Conservation (phyloP, 2,329 filamentous ascomycete genomes). For the Ustilaginoidea virens region DNA sequence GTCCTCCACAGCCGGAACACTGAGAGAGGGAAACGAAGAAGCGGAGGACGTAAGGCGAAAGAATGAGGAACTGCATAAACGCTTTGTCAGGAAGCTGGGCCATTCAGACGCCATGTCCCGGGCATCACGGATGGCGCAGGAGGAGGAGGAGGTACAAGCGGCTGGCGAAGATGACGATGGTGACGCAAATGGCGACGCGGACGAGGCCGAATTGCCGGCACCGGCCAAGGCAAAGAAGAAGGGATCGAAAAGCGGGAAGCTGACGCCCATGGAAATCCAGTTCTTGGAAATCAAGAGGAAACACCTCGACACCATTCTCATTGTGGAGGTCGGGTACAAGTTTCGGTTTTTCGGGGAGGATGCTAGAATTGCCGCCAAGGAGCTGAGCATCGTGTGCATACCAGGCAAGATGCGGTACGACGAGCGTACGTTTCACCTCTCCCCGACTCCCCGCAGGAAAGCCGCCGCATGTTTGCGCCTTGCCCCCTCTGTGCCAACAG, state of each 20-base stretch:
- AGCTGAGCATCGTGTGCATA: conserved; percentile 89
- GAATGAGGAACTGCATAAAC: conserved; percentile 61
- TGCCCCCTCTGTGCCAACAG: too few species aligned
- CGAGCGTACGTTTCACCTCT: conserved; percentile 43
- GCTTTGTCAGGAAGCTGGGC: conserved; percentile 83
- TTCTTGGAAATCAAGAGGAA: conserved; percentile 88
- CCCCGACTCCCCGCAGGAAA: conserved; percentile 3
- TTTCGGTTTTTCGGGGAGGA: conserved; percentile 96
- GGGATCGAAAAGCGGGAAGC: conserved; percentile 52
- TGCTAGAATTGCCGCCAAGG: conserved; percentile 74
- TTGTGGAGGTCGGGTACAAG: conserved; percentile 95
- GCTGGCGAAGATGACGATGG: conserved; percentile 40
- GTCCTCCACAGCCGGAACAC: conserved; percentile 19
- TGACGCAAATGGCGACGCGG: conserved; percentile 42
- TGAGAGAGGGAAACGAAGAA: conserved; percentile 26
- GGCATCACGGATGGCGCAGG: conserved; percentile 40
- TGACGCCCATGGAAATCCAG: conserved; percentile 90
- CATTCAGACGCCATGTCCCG: conserved; percentile 67
- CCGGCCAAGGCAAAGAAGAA: conserved; percentile 49
- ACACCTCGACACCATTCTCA: conserved; percentile 75
- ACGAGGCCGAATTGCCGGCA: conserved; percentile 32
- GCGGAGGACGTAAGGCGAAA: conserved; percentile 32
- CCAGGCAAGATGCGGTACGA: conserved; percentile 91
- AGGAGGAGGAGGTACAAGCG: conserved; percentile 29
- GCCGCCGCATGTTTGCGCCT: not conserved